Evolutionary conservation across 768 basidiomycete species (phyloP), one percentile per base, ranked within the genome.

Genomic region (Boletus subparvulus): DNA sequence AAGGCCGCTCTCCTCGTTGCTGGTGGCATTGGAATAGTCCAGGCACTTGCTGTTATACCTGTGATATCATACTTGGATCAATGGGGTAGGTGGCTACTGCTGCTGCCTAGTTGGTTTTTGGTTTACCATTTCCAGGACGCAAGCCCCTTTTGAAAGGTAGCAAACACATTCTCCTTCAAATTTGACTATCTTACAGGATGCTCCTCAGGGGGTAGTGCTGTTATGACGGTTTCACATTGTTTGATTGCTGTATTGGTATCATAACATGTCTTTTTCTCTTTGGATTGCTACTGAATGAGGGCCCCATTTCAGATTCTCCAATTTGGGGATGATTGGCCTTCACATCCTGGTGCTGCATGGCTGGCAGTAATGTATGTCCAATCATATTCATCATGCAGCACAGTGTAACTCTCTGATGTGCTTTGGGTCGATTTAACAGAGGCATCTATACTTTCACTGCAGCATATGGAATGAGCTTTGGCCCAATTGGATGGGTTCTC

Each of bases 401-500:
- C 21, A 43, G 33, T 32, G 12, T 37, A 46, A 32, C 24, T 21
- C 12, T 26, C 37, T 43, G 28, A 56, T 35, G 1, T 36, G 11
- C 11, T 17, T 30, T 47, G 19, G 33, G 10, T 39, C 48, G 13
- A 51, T 43, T 40, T 35, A 36, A 43, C 50, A 87, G 86, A 19
- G 81, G 79, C 40, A 82, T 90, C 28, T 93, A 92, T 69, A 65
- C 78, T 0, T 92, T 92, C 73, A 92, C 89, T 2, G 82, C 81
- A 41, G 83, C 88, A 2, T 92, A 91, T 65, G 91, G 90, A 1
- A 72, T 86, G 39, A 88, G 86, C 33, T 83, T 88, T 59, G 91
- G 91, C 1, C 90, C 92, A 0, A 80, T 93, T 58, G 86, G 85
- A 4, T 94, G 92, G 92, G 84, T 92, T 2, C 80, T 94, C 9